phyloP scores from a whole-genome alignment of 306 rosid genomes.

The Alnus glutinosa region DNA sequence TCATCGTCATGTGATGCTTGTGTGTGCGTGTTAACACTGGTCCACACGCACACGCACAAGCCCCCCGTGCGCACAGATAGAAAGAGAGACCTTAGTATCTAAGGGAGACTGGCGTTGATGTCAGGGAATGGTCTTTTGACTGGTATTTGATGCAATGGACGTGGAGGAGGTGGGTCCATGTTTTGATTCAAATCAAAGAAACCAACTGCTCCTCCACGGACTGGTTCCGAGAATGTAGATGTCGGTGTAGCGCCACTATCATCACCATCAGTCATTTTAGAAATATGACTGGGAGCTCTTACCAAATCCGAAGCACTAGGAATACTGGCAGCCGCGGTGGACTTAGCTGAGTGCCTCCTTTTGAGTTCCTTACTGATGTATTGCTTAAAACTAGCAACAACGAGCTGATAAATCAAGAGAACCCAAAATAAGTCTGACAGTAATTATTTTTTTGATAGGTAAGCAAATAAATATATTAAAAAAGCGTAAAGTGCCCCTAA shows the following conservation, averaged over 20 bases:
- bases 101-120: conserved; percentile 8
- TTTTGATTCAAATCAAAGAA: not conserved
- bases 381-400: conserved; percentile 47
- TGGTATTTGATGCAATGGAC: not conserved
- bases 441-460: not conserved
- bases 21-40: not conserved
- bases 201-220: not conserved
- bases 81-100: conserved; percentile 4
- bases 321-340: conserved; percentile 1
- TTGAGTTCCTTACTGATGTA: conserved; percentile 19
- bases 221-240: conserved; percentile 23
- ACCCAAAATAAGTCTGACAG: not conserved
- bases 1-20: not conserved
- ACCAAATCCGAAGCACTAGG: conserved; percentile 5
- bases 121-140: conserved; percentile 9
- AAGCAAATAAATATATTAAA: too few species aligned
- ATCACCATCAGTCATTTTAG: conserved; percentile 18
- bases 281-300: conserved; percentile 14
- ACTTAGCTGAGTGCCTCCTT: conserved; percentile 12
- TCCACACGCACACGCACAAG: too few species aligned
- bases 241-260: conserved; percentile 28
- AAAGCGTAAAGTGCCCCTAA: too few species aligned
- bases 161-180: conserved; percentile 5
- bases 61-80: not conserved
- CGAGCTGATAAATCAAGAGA: conserved; percentile 35